phyloP scores from a whole-genome alignment of 495 filamentous ascomycete genomes.

The Lepidopterella palustris region DNA sequence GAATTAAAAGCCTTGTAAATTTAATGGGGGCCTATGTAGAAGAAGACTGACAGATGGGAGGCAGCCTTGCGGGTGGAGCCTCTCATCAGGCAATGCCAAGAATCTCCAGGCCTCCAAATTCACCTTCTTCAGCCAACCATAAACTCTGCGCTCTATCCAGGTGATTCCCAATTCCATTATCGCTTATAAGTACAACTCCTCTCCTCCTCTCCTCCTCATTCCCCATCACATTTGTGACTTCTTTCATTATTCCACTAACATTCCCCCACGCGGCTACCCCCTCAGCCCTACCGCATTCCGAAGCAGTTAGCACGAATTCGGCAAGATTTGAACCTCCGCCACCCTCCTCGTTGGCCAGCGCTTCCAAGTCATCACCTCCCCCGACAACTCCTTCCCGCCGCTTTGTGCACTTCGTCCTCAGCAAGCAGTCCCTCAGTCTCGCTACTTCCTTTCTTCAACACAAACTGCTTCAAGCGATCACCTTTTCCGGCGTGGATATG shows the following conservation, averaged over 20 bases:
- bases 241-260: not conserved
- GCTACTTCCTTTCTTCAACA: not conserved
- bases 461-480: not conserved
- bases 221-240: not conserved
- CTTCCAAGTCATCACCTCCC: not conserved
- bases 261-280: not conserved
- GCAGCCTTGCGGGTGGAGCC: too few species aligned
- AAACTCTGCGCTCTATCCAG: too few species aligned
- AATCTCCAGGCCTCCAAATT: too few species aligned
- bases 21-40: too few species aligned
- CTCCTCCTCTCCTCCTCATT: not conserved
- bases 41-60: too few species aligned
- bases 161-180: too few species aligned
- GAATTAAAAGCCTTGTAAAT: too few species aligned
- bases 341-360: not conserved
- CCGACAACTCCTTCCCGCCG: not conserved
- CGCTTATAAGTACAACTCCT: too few species aligned
- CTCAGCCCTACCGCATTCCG: not conserved
- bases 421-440: not conserved
- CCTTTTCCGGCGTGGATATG: conserved; percentile 17
- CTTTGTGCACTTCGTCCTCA: not conserved
- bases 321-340: not conserved
- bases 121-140: too few species aligned
- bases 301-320: not conserved
- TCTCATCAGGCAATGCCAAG: too few species aligned